Conservation (phyloP, 345 rosid genomes). For the Euclidium syriacum region DNA sequence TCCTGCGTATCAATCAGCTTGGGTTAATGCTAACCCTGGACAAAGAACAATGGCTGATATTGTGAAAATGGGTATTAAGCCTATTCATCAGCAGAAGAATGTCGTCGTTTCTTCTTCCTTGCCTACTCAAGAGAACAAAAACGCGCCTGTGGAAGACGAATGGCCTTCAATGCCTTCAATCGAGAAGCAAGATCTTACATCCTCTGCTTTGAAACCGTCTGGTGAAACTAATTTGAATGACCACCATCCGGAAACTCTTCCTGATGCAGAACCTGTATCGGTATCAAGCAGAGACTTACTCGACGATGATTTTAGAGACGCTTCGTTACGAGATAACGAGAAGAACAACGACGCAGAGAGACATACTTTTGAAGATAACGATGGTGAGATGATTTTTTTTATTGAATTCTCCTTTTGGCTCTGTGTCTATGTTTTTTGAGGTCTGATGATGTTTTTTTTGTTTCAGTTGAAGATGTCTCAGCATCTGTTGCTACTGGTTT, state of each 20-base stretch:
- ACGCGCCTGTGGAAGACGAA: constrained; percentile 38
- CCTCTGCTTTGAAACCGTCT: too few relatives aligned
- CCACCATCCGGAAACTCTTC: constrained; percentile 13
- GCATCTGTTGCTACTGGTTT: constrained; percentile 46
- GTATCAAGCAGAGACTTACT: constrained; percentile 47
- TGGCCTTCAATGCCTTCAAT: constrained; percentile 53
- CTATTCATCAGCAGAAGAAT: constrained; percentile 28
- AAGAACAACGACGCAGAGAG: constrained; percentile 44
- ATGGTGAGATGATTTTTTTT: constrained; percentile 52
- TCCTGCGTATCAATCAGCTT: constrained; percentile 57
- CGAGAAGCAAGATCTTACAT: constrained; percentile 52
- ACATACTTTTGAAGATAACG: constrained; percentile 50
- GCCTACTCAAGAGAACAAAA: constrained; percentile 15
- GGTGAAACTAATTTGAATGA: constrained; percentile 27
- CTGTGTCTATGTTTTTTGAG: background rate
- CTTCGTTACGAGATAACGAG: constrained; percentile 46
- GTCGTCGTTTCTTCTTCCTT: too few relatives aligned
- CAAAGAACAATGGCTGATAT: constrained; percentile 91
- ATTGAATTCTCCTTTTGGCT: background rate
- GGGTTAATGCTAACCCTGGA: constrained; percentile 58
- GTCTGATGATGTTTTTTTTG: background rate
- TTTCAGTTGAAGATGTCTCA: constrained; percentile 57
- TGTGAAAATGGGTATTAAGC: constrained; percentile 92
- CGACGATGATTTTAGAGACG: constrained; percentile 47
- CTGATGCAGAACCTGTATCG: constrained; percentile 38